Evolutionary conservation across 2,329 filamentous ascomycete species (phyloP), one percentile per base, ranked within the genome.

Genomic region (Curvularia sp.): DNA sequence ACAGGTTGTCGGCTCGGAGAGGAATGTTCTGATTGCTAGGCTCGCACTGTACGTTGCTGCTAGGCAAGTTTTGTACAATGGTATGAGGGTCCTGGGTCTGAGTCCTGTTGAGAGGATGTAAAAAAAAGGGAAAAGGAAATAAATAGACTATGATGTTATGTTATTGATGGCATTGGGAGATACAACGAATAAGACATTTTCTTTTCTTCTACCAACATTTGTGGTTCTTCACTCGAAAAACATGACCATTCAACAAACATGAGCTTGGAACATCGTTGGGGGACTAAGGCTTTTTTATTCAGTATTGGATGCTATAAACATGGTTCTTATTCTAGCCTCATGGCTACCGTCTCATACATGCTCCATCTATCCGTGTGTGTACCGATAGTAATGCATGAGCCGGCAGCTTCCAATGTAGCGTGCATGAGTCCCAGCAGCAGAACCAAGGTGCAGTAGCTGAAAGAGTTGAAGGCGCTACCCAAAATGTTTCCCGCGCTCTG

Each of bases 51-150:
- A 96, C 75, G 87, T 89, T 66, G 83, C 89, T 2, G 89, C 91
- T 6, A 85, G 89, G 70, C 87, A 88, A 60, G 91, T 94, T 35
- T 81, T 96, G 63, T 84, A 85, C 70, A 96, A 95, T 76, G 92
- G 91, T 61, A 96, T 96, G 92, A 84, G 85, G 62, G 77, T 96
- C 68, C 81, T 96, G 64, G 92, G 92, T 1, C 80, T 96, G 75
- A 88, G 83, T 53, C 92, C 92, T 9, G 89, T 96, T 48, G 88
- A 94, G 74, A 82, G 87, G 79, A 70, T 70, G 68, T 70, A 61
- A 55, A 15, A n/a, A 35, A 35, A 35, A 35, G 33, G 6, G 5
- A 38, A 38, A 38, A 38, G 13, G n/a, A 49, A 12, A 39, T 22
- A 3, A 15, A 35, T 35, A 35, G 33, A 35, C 26, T 28, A 13